A percentile compares a stretch with the other conserved stretches of the same genome.
Evolutionary conservation across 2,329 filamentous ascomycete genomes (phyloP).

Genomic region (Cordyceps militaris): DNA sequence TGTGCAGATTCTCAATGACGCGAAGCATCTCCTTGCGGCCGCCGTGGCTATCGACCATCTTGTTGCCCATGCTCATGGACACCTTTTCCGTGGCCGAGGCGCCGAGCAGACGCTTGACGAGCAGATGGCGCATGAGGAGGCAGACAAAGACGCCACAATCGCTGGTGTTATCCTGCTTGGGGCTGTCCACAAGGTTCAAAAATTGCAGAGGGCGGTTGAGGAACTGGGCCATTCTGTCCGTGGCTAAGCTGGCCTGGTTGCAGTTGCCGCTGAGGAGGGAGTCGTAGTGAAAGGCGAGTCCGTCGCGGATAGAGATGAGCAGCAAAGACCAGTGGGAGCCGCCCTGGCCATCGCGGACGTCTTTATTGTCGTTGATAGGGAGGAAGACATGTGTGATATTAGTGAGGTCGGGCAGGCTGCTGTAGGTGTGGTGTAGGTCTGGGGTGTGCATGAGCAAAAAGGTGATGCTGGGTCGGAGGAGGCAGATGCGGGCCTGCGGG

Average conservation of each 20-base stretch:
- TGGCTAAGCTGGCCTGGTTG: conserved; percentile 62
- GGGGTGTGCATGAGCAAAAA: conserved; percentile 78
- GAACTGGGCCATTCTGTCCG: conserved; percentile 61
- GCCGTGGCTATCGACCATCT: conserved; percentile 70
- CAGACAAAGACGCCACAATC: conserved; percentile 97
- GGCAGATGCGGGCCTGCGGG: conserved; percentile 76
- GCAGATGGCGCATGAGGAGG: conserved; percentile 87
- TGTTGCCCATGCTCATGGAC: conserved; percentile 86
- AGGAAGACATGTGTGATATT: conserved; percentile 88
- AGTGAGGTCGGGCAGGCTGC: conserved; percentile 73
- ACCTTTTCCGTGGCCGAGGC: conserved; percentile 80
- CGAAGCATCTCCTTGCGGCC: conserved; percentile 86
- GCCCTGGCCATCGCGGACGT: conserved; percentile 71
- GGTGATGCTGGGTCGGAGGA: conserved; percentile 87
- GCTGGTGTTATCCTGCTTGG: conserved; percentile 84
- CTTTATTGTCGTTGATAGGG: conserved; percentile 83
- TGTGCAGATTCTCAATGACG: conserved; percentile 79
- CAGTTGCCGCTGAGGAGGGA: conserved; percentile 71
- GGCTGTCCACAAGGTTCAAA: conserved; percentile 74
- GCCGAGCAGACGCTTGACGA: conserved; percentile 73
- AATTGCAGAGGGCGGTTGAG: conserved; percentile 64
- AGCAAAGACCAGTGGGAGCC: conserved; percentile 94
- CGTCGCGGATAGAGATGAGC: conserved; percentile 80
- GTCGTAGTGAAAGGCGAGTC: conserved; percentile 95
- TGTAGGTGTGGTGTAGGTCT: conserved; percentile 47